phyloP scores from a whole-genome alignment of 2,329 filamentous ascomycete species.

The Ambrosiella beaveri region DNA sequence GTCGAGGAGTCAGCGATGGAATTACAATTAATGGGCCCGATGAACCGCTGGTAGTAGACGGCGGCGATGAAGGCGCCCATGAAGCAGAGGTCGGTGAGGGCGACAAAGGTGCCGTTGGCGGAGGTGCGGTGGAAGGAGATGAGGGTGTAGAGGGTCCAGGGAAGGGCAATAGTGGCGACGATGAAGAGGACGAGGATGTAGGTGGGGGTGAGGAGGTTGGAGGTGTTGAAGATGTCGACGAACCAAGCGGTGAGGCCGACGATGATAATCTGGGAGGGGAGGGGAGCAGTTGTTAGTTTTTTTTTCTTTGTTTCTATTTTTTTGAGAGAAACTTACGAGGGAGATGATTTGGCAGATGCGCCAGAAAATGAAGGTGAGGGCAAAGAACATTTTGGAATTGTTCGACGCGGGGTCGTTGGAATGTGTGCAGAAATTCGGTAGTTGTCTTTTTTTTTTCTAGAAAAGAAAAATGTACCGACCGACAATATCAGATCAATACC shows the following conservation, averaged over 20 bases:
- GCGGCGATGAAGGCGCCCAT: conserved; percentile 46
- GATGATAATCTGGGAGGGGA: conserved; percentile 36
- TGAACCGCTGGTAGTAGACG: conserved; percentile 42
- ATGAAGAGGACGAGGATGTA: conserved; percentile 52
- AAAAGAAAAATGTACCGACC: no score
- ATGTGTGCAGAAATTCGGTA: neutral
- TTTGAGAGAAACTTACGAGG: conserved; percentile 29
- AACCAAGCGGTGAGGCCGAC: conserved; percentile 54
- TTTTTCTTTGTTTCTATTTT: neutral
- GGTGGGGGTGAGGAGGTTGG: conserved; percentile 41
- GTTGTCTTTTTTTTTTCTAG: no score
- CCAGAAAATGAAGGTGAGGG: conserved; percentile 44
- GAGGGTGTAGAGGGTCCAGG: conserved; percentile 47
- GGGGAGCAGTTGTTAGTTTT: conserved; percentile 7
- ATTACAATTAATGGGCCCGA: conserved; percentile 49
- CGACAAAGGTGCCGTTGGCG: conserved; percentile 43
- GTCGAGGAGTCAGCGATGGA: conserved; percentile 29
- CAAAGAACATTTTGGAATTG: conserved; percentile 36
- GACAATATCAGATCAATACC: no score
- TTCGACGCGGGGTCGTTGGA: neutral
- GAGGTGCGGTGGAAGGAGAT: conserved; percentile 48
- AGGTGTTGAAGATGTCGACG: conserved; percentile 38
- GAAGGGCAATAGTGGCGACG: conserved; percentile 43
- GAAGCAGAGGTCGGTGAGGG: conserved; percentile 42
- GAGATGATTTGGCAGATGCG: conserved; percentile 46